phyloP scores from a whole-genome alignment of 2,329 filamentous ascomycete species.

The Cordyceps fumosorosea region DNA sequence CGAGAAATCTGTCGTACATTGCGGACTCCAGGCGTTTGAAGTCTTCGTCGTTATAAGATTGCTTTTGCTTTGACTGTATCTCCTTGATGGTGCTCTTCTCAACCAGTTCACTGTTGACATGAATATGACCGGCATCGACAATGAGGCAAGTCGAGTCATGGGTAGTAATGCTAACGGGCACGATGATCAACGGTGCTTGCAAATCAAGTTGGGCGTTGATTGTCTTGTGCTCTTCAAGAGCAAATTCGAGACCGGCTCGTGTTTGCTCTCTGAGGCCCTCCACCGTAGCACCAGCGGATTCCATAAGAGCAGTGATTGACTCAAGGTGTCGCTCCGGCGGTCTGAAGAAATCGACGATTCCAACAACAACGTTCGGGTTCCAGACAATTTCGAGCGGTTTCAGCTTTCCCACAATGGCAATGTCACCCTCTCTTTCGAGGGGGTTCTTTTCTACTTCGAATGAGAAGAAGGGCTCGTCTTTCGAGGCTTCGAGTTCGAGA shows the following conservation, averaged over 20 bases:
- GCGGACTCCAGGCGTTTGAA: conserved; percentile 80
- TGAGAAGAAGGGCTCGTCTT: conserved; percentile 78
- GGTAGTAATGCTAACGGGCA: conserved; percentile 85
- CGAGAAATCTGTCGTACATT: conserved; percentile 95
- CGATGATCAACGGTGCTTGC: conserved; percentile 90
- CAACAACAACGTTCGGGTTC: conserved; percentile 89
- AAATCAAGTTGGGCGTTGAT: conserved; percentile 94
- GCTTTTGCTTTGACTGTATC: conserved; percentile 83
- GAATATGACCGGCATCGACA: conserved; percentile 91
- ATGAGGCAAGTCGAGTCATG: conserved; percentile 82
- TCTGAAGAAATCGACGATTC: conserved; percentile 90
- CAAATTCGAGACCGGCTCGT: conserved; percentile 90
- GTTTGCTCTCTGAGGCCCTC: conserved; percentile 94
- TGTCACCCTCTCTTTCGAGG: conserved; percentile 84
- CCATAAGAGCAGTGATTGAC: conserved; percentile 91
- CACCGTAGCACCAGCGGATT: conserved; percentile 89
- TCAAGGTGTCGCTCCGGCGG: conserved; percentile 97
- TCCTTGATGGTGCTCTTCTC: conserved; percentile 86
- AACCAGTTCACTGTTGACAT: conserved; percentile 87
- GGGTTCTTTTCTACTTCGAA: conserved; percentile 93
- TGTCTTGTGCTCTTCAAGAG: conserved; percentile 94
- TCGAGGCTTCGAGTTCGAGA: conserved; percentile 43
- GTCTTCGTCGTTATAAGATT: conserved; percentile 82
- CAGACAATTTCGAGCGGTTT: conserved; percentile 97
- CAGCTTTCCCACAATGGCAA: conserved; percentile 81